These are phyloP conservation scores for Papiliotrema terrestris DNA, from an alignment of 1,284 basidiomycete species.

Conservation along the genomic window DNA sequence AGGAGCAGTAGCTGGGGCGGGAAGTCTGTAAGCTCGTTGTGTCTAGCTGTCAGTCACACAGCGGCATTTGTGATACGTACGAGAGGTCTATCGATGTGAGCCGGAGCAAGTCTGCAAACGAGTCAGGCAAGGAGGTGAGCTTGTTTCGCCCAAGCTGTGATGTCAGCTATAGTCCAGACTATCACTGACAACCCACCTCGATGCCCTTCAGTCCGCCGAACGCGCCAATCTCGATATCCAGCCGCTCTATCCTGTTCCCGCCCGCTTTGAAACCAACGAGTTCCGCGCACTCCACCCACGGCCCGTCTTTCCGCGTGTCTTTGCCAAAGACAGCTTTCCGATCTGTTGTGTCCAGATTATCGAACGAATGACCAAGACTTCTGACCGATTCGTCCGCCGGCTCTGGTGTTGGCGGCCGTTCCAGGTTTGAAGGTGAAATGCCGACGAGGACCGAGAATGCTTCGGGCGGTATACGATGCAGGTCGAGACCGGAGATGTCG, in stretches of 20 bases:
- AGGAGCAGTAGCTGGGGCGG: slow-evolving; percentile 40
- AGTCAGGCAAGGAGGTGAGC: slow-evolving; percentile 33
- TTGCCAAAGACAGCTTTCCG: slow-evolving; percentile 10
- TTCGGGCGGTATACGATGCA: slow-evolving; percentile 33
- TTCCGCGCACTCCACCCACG: slow-evolving; percentile 44
- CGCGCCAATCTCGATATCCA: slow-evolving; percentile 45
- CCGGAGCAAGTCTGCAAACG: slow-evolving; percentile 43
- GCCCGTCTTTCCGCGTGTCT: slow-evolving; percentile 10
- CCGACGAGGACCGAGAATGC: slow-evolving; percentile 43
- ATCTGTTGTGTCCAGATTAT: slow-evolving; percentile 5
- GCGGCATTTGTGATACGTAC: slow-evolving; percentile 18
- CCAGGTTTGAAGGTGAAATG: slow-evolving; percentile 30
- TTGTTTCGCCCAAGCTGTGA: slow-evolving; percentile 18
- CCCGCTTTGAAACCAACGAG: slow-evolving; percentile 31
- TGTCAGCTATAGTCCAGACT: background rate
- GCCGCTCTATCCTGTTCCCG: slow-evolving; percentile 28
- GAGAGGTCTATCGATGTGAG: slow-evolving; percentile 42
- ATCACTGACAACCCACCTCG: slow-evolving; percentile 38
- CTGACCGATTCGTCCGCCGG: background rate
- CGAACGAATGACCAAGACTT: slow-evolving; percentile 1
- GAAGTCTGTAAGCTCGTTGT: slow-evolving; percentile 35
- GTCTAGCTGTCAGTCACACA: slow-evolving; percentile 12
- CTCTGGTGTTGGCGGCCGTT: slow-evolving; percentile 18
- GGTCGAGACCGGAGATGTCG: slow-evolving; percentile 34
- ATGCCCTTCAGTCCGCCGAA: slow-evolving; percentile 44